These are phyloP conservation scores for Fraxinus sp. DNA, from an alignment of 305 asterid species.

Conservation along the genomic window DNA sequence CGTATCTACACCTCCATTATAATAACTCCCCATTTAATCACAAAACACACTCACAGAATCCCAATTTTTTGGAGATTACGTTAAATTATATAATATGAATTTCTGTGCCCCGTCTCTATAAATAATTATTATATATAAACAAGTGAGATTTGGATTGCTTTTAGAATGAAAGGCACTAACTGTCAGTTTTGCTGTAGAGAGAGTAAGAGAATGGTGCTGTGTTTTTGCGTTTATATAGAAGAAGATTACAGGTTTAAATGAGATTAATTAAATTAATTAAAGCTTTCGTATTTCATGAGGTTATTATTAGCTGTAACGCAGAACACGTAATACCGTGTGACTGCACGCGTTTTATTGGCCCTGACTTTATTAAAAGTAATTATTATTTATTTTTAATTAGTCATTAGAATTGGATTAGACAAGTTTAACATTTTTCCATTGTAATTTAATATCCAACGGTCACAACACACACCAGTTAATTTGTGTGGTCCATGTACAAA, in stretches of 20 bases:
- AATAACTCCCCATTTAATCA: slow-evolving; percentile 45
- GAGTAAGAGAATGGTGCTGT: slow-evolving; percentile 15
- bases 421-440: neutral
- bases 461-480: slow-evolving; percentile 7
- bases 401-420: neutral
- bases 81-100: slow-evolving; percentile 18
- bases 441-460: slow-evolving; percentile 29
- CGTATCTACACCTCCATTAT: slow-evolving; percentile 35
- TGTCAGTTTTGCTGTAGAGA: slow-evolving; percentile 32
- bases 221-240: slow-evolving; percentile 28
- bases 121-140: slow-evolving; percentile 3
- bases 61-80: slow-evolving; percentile 17
- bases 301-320: slow-evolving; percentile 18
- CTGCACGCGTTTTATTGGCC: neutral
- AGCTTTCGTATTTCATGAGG: neutral
- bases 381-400: neutral
- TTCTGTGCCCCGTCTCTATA: neutral
- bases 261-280: slow-evolving; percentile 5
- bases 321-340: neutral
- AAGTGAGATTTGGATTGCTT: neutral
- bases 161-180: neutral
- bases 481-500: slow-evolving; percentile 41
- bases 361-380: neutral
- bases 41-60: slow-evolving; percentile 13
- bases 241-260: slow-evolving; percentile 31